Conservation (phyloP, 805 yeast genomes). For the Saccharomyces jurei region DNA sequence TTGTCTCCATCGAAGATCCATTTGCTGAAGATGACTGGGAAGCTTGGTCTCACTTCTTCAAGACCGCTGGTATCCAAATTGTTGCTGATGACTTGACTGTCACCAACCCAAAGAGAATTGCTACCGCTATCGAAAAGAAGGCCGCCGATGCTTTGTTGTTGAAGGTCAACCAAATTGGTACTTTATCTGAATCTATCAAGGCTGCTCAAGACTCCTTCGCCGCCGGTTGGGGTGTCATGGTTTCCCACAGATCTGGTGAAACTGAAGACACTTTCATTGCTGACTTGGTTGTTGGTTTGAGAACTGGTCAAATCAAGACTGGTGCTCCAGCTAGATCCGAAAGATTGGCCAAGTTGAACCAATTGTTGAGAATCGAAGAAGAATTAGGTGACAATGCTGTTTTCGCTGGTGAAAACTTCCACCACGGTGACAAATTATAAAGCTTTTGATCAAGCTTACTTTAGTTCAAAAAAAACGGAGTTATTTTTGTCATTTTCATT, state of each 20-base stretch:
- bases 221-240: slow-evolving; percentile 97
- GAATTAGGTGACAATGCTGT: slow-evolving; percentile 87
- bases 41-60: slow-evolving; percentile 74
- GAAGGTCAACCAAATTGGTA: slow-evolving; percentile 93
- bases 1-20: slow-evolving; percentile 90
- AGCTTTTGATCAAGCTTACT: not conserved
- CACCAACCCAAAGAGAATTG: slow-evolving; percentile 81
- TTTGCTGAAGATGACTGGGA: slow-evolving; percentile 97
- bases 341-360: slow-evolving; percentile 92
- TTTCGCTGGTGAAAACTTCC: slow-evolving; percentile 82
- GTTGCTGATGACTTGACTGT: slow-evolving; percentile 93
- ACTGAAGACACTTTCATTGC: slow-evolving; percentile 93
- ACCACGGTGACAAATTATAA: slow-evolving; percentile 15
- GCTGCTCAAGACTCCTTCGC: slow-evolving; percentile 83
- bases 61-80: slow-evolving; percentile 60
- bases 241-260: slow-evolving; percentile 96
- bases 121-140: slow-evolving; percentile 84
- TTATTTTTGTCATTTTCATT: slow-evolving; percentile 2
- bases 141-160: slow-evolving; percentile 78
- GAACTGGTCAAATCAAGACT: slow-evolving; percentile 91
- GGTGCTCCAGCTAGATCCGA: slow-evolving; percentile 98
- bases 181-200: slow-evolving; percentile 79
- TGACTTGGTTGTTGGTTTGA: slow-evolving; percentile 84
- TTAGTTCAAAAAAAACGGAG: not conserved
- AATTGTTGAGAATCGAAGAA: slow-evolving; percentile 89